Conservation (phyloP, 768 basidiomycete species). For the Chalciporus chontae region DNA sequence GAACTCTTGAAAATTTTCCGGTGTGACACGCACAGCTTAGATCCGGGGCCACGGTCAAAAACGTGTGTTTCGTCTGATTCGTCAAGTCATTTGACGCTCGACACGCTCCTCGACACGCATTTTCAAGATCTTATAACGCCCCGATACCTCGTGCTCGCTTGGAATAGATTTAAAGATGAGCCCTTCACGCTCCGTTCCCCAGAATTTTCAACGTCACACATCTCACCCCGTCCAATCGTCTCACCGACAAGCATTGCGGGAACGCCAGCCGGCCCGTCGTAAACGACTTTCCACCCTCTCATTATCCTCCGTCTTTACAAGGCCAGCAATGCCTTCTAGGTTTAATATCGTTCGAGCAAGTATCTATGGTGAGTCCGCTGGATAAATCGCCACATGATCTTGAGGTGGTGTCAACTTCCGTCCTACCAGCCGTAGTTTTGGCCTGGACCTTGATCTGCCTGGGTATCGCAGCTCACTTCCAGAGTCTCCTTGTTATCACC, state of each 20-base stretch:
- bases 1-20: conserved; percentile 15
- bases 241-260: conserved; percentile 17
- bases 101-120: conserved; percentile 31
- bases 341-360: conserved; percentile 68
- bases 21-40: conserved; percentile 20
- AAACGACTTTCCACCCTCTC: conserved; percentile 32
- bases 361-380: conserved; percentile 55
- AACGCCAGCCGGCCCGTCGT: conserved; percentile 31
- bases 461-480: conserved; percentile 77
- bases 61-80: conserved; percentile 27
- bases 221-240: conserved; percentile 19
- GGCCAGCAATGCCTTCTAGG: conserved; percentile 57
- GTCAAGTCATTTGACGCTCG: conserved; percentile 8
- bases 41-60: conserved; percentile 16
- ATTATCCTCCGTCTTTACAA: conserved; percentile 29
- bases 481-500: conserved; percentile 63
- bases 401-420: conserved; percentile 7
- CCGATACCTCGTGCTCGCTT: conserved; percentile 28
- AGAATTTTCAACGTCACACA: conserved; percentile 24
- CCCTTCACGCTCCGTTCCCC: conserved; percentile 21
- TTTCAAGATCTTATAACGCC: conserved; percentile 22
- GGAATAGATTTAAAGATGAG: conserved; percentile 28
- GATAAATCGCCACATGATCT: not conserved
- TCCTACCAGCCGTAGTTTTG: conserved; percentile 52
- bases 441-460: conserved; percentile 77